phyloP scores from a whole-genome alignment of 305 asterid genomes.

The Solanum aculeatissimum region DNA sequence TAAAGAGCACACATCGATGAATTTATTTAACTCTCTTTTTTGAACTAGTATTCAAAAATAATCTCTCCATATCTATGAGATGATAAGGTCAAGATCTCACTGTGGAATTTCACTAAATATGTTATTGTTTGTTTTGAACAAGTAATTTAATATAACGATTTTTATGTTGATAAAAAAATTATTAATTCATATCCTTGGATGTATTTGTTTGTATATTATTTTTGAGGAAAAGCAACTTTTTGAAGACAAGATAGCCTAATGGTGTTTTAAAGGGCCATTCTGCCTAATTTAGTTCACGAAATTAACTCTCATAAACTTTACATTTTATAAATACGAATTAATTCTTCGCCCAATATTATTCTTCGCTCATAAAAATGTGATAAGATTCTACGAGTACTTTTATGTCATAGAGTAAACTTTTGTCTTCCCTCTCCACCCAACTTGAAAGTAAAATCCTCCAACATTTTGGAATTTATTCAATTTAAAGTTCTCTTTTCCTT shows the following conservation, averaged over 20 bases:
- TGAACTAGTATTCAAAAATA: too few relatives aligned
- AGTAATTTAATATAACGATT: not conserved
- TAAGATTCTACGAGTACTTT: not conserved
- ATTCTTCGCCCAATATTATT: not conserved
- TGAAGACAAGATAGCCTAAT: not conserved
- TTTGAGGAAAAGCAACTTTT: not conserved
- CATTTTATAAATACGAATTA: not conserved
- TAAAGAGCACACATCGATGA: not conserved
- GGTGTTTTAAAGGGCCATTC: not conserved
- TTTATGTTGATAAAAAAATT: not conserved
- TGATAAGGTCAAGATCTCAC: too few relatives aligned
- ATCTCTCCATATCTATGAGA: too few relatives aligned
- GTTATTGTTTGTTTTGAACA: not conserved
- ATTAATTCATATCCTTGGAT: not conserved
- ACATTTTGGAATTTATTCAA: not conserved
- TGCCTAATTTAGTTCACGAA: not conserved
- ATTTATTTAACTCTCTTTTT: not conserved
- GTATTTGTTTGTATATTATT: not conserved
- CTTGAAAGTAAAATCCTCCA: not conserved
- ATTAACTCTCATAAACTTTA: not conserved
- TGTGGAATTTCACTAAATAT: too few relatives aligned
- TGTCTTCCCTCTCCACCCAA: not conserved
- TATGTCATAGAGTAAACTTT: not conserved
- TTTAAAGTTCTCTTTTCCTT: not conserved
- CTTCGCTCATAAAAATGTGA: not conserved